phyloP scores from a whole-genome alignment of 192 early-diverging fungal genomes.

The Mortierella hygrophila region DNA sequence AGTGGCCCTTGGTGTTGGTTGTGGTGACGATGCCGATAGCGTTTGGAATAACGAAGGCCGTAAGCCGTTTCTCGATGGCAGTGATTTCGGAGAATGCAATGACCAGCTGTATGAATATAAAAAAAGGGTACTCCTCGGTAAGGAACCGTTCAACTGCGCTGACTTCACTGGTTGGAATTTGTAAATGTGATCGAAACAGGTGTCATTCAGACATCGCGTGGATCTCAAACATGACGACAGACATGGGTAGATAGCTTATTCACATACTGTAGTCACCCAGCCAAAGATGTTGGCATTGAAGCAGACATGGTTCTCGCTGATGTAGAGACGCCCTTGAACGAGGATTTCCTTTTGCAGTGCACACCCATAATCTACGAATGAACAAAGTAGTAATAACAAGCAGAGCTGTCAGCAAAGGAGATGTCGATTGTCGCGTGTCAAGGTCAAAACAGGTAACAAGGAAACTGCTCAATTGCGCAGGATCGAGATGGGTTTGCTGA shows the following conservation, averaged over 20 bases:
- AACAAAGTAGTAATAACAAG: not conserved
- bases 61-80: constrained; percentile 87
- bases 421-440: not conserved
- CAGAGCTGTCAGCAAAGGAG: not conserved
- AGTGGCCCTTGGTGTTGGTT: constrained; percentile 65
- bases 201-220: not conserved
- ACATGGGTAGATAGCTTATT: not conserved
- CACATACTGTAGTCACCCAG: constrained; percentile 81
- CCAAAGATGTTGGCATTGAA: constrained; percentile 95
- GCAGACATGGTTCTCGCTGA: constrained; percentile 84
- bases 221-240: not conserved
- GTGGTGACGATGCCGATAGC: constrained; percentile 86
- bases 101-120: constrained; percentile 59
- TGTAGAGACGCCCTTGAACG: constrained; percentile 86
- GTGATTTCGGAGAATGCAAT: constrained; percentile 84
- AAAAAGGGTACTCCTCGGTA: not conserved
- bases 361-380: constrained; percentile 77
- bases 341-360: constrained; percentile 92
- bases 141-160: not conserved
- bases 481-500: not conserved
- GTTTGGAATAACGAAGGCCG: constrained; percentile 89
- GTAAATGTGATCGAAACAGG: not conserved
- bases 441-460: not conserved
- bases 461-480: not conserved
- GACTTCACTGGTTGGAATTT: not conserved